Evolutionary conservation across 192 early-diverging fungal genomes (phyloP).

Genomic region (Backusella parvicylindrica): DNA sequence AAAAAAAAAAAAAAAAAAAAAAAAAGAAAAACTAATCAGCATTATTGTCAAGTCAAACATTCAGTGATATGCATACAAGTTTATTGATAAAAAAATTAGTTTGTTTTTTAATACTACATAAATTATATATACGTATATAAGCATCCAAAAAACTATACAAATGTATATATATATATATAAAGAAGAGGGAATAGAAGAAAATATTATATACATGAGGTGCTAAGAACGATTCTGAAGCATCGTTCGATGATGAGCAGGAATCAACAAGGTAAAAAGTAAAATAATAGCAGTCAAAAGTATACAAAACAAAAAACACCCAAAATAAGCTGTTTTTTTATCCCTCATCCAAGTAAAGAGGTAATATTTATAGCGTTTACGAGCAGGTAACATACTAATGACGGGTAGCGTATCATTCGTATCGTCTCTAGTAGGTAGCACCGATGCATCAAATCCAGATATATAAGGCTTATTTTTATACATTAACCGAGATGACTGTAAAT

Average conservation of each 20-base stretch:
- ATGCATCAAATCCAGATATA: neutral
- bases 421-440: neutral
- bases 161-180: neutral
- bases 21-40: neutral
- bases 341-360: neutral
- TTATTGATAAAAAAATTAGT: neutral
- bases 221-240: neutral
- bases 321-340: neutral
- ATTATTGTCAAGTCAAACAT: neutral
- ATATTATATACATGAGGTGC: neutral
- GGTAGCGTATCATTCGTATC: neutral
- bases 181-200: neutral
- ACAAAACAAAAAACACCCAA: neutral
- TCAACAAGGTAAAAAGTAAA: neutral
- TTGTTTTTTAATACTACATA: neutral
- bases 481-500: neutral
- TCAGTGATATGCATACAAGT: neutral
- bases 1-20: neutral
- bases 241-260: neutral
- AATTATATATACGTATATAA: neutral
- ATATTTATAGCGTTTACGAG: neutral
- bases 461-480: neutral
- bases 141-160: neutral
- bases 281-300: neutral
- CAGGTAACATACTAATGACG: neutral